A percentile compares a stretch with the other conserved stretches of the same genome.
These are phyloP conservation scores for Annona squamosa DNA, from an alignment of 164 flowering plant genomes.

Conservation along the genomic window DNA sequence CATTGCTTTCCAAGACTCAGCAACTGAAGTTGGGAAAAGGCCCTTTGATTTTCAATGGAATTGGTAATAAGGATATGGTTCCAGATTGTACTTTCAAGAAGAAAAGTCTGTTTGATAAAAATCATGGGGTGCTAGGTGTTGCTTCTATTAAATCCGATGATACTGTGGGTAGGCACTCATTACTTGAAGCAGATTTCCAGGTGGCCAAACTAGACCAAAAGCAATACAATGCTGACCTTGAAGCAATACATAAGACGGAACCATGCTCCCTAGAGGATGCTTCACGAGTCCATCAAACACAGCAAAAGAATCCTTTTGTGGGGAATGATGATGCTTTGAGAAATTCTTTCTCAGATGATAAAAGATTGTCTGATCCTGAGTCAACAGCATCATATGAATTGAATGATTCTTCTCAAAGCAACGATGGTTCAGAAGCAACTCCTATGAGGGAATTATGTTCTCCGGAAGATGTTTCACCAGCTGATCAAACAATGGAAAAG, in stretches of 20 bases:
- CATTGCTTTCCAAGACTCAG: slow-evolving; percentile 1
- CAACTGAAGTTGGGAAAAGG: slow-evolving; percentile 3
- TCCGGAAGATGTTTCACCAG: slow-evolving; percentile 9
- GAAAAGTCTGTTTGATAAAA: background rate
- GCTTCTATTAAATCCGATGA: background rate
- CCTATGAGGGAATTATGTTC: slow-evolving; percentile 2
- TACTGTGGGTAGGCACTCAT: background rate
- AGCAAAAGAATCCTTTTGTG: background rate
- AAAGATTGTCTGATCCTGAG: slow-evolving; percentile 6
- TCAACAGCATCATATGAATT: background rate
- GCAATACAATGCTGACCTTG: slow-evolving; percentile 2
- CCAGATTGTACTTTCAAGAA: background rate
- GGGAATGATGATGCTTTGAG: slow-evolving; percentile 3
- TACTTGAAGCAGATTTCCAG: background rate
- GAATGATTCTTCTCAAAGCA: slow-evolving; percentile 6
- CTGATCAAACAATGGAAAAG: background rate
- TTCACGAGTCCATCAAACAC: background rate
- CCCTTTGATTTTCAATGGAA: background rate
- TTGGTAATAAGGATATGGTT: slow-evolving; percentile 1
- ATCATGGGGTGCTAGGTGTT: slow-evolving; percentile 1
- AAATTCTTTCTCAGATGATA: slow-evolving; percentile 11
- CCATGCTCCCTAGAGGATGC: background rate
- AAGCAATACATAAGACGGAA: slow-evolving; percentile 2
- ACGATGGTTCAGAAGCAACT: slow-evolving; percentile 6
- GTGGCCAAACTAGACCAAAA: slow-evolving; percentile 1